Conservation (phyloP, 2,329 filamentous ascomycete species). For the Aquanectria penicillioides region DNA sequence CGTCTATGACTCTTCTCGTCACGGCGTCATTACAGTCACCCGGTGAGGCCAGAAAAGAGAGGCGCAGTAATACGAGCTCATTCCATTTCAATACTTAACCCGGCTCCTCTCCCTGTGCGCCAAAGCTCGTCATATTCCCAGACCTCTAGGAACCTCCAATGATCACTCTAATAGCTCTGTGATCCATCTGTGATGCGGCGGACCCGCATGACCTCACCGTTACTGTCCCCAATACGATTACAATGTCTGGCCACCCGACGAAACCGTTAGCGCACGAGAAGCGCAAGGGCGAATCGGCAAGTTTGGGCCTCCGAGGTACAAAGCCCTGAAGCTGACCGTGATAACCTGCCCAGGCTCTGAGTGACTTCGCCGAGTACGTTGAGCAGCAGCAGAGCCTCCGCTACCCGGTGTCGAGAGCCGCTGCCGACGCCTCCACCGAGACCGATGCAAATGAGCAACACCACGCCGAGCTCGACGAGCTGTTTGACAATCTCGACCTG, state of each 20-base stretch:
- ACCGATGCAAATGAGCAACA: constrained; percentile 55
- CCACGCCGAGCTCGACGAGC: constrained; percentile 88
- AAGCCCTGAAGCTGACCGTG: constrained; percentile 18
- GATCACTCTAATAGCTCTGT: constrained; percentile 41
- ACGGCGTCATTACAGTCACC: constrained; percentile 32
- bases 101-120: neutral
- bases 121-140: no score
- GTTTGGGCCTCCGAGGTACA: constrained; percentile 31
- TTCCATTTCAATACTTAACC: constrained; percentile 21
- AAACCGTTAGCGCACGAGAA: constrained; percentile 80
- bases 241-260: constrained; percentile 63
- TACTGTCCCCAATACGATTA: constrained; percentile 27
- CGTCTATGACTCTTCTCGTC: constrained; percentile 41
- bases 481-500: constrained; percentile 89
- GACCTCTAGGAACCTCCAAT: no score
- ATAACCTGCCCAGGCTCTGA: constrained; percentile 76
- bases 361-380: constrained; percentile 97
- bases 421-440: constrained; percentile 41
- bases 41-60: constrained; percentile 26
- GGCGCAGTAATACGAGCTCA: constrained; percentile 28
- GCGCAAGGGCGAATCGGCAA: constrained; percentile 86
- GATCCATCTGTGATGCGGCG: constrained; percentile 21
- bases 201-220: constrained; percentile 38
- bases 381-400: constrained; percentile 88
- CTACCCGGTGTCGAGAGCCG: constrained; percentile 58